Base-by-base conservation (phyloP, 768 basidiomycete species). In the Crassisporium funariophilum region DNA sequence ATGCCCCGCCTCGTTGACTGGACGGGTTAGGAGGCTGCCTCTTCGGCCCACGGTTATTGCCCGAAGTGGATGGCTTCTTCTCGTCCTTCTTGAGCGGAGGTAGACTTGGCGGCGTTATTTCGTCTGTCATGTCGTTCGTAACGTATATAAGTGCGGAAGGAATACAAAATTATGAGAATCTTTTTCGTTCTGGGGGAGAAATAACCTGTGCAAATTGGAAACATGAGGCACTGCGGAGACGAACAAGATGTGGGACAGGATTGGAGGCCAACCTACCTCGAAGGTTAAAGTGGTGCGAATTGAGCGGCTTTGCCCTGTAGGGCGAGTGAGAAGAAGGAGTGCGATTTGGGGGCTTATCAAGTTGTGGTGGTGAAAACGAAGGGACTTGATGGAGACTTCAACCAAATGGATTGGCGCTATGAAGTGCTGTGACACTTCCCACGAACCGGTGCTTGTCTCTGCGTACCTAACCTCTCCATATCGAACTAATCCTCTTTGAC, bases 121-220 rank as follows among this genome's bases (percentile, higher is more conserved):
- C 83, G 78, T 91, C 89, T 67, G 86, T 88, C 89, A 91, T 91
- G 70, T 84, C 81, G 85, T 81, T 88, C 86, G 84, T 91, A 77
- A 82, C 65, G 76, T 70, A 70, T 64, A 63, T 61, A 55, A 63
- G 70, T 57, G 68, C 67, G 66, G 66, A 65, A 57, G 61, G 66
- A 69, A 72, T 78, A 66, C 66, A 57, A 55, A 47, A 55, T 76
- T 82, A 81, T 75, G 62, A 59, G 68, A 65, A 77, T 72, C 75
- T 73, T 74, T 72, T 70, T 63, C 61, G 42, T 46, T 56, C 50
- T 31, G 10, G 29, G 29, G 46, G n/a, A n/a, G n/a, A n/a, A 50
- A 53, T 48, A 51, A 44, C 52, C 60, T 56, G 38, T 44, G 45
- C 46, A 2, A n/a, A 44, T 44, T 24, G 23, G 42, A 35, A 47